Evolutionary conservation across 2,329 filamentous ascomycete species (phyloP).

Genomic region (Cladosporium colombiae): DNA sequence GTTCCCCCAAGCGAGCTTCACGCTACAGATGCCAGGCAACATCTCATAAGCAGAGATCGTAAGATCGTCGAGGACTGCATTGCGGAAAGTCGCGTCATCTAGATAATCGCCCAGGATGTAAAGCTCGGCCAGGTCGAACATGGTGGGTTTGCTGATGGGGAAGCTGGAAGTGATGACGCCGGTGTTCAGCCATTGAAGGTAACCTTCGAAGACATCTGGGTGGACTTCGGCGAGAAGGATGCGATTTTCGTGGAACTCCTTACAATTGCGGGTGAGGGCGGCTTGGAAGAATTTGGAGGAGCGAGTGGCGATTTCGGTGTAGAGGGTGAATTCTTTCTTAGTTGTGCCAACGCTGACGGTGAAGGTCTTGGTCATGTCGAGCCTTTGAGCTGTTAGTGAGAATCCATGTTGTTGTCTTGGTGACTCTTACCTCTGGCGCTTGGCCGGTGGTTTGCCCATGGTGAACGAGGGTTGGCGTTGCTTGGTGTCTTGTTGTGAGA

Average conservation of each 20-base stretch:
- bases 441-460: not conserved
- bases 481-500: not conserved
- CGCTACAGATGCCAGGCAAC: not conserved
- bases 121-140: not conserved
- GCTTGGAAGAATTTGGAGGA: slow-evolving; percentile 24
- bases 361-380: not conserved
- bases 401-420: not conserved
- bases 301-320: not conserved
- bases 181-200: slow-evolving; percentile 27
- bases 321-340: not conserved
- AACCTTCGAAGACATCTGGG: slow-evolving; percentile 22
- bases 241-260: slow-evolving; percentile 14
- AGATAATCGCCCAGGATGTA: not conserved
- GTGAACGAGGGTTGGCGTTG: not conserved
- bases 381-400: not conserved
- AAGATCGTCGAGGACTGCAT: not conserved
- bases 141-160: not conserved
- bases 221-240: slow-evolving; percentile 22
- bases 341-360: not conserved
- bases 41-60: not conserved
- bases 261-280: slow-evolving; percentile 21
- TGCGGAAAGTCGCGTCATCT: not conserved
- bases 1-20: not conserved
- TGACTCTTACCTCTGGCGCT: not conserved
- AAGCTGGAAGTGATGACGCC: slow-evolving; percentile 15